Evolutionary conservation across 108 stramenopile species (phyloP), one percentile per base, ranked within the genome.

Genomic region (Cylindrotheca fusiformis): DNA sequence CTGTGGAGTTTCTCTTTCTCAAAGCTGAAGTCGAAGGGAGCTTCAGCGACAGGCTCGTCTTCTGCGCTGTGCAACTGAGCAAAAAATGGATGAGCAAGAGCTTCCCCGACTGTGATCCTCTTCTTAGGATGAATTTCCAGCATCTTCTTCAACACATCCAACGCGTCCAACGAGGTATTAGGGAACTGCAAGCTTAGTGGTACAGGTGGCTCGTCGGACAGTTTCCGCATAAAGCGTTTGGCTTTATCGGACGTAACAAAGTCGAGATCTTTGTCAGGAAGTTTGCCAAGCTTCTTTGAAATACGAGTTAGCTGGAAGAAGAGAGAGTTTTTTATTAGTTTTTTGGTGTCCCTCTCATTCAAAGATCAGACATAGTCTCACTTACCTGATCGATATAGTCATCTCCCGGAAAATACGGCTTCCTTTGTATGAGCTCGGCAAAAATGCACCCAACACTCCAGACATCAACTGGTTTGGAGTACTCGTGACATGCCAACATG

Each of bases 321-420:
- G 22, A 46, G 45, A 65, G 23, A 20, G 48, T 26, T 18, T 32
- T 49, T 28, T 44, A 18, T 62, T 29, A 17, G 0, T 0, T 12
- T 6, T 25, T 14, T 10, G 12, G 10, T 32, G 36, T 19, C 26
- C 58, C 12, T 25, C 49, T 41, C 18, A 60, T 52, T 74, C 44
- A 14, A 63, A 65, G 27, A 58, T 59, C 65, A 61, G 48, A 72
- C n/a, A n/a, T n/a, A n/a, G n/a, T n/a, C n/a, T n/a, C n/a, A n/a
- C 73, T 80, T 90, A 93, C 91, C 95, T 99, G 99, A 82, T 98
- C 95, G 66, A 99, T 98, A 78, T 99, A 99, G 74, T 99, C 97
- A 28, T 99, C 96, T 26, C 99, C 99, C 3, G 98, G 95, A 72
- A 99, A 98, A 56, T 93, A 90, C 30, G 99, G 97, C 72, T 97